phyloP scores from a whole-genome alignment of 208 protist genomes.

The Kentomonas sorsogonicus region DNA sequence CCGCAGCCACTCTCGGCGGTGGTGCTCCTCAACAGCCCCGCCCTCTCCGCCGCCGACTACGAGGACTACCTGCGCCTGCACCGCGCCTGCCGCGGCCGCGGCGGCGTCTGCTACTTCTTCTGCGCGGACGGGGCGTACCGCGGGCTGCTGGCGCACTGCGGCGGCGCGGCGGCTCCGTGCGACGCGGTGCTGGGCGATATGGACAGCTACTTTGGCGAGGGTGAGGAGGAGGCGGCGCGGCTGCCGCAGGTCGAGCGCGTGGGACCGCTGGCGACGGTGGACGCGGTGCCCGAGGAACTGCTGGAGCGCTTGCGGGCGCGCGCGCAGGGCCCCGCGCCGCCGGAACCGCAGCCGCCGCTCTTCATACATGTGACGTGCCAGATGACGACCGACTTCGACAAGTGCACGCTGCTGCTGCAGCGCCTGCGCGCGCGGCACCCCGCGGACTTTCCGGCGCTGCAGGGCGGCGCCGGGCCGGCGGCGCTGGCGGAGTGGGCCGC shows the following conservation, averaged over 20 bases:
- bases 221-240: too few species aligned
- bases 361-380: too few species aligned
- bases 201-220: too few species aligned
- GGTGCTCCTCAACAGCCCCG: conserved; percentile 6
- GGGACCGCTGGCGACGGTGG: too few species aligned
- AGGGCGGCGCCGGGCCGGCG: not conserved
- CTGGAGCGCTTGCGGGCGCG: too few species aligned
- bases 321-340: too few species aligned
- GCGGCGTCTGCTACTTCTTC: not conserved
- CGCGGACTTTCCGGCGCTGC: not conserved
- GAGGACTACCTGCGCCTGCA: not conserved
- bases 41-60: not conserved
- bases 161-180: not conserved
- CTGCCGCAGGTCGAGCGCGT: too few species aligned
- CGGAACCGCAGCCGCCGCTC: too few species aligned
- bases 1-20: not conserved
- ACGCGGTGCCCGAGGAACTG: too few species aligned
- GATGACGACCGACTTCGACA: too few species aligned
- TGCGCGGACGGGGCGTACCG: conserved; percentile 4
- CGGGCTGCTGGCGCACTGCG: not conserved
- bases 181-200: too few species aligned
- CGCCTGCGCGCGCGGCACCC: not conserved
- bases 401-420: too few species aligned
- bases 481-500: not conserved
- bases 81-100: not conserved